Conservation (phyloP, 306 rosid species). For the Purshia tridentata region DNA sequence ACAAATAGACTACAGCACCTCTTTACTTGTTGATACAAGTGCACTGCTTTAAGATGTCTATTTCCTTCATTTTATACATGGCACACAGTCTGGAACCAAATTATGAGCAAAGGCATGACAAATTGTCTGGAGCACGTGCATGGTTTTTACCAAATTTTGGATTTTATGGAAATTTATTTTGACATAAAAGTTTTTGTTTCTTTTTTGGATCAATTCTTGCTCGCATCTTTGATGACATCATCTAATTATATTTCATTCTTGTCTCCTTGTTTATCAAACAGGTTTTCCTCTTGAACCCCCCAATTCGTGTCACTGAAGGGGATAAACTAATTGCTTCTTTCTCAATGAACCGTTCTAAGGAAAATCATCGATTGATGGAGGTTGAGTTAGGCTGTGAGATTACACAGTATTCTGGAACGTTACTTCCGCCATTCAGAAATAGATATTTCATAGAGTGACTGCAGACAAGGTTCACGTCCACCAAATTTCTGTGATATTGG, state of each 20-base stretch:
- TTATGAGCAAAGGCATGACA: not conserved
- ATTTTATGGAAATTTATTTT: not conserved
- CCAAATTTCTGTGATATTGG: constrained; percentile 22
- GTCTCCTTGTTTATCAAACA: constrained; percentile 30
- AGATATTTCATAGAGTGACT: constrained; percentile 82
- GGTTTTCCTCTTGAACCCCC: constrained; percentile 82
- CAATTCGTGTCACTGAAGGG: constrained; percentile 57
- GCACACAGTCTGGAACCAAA: constrained; percentile 1
- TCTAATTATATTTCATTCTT: not conserved
- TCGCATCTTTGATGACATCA: not conserved
- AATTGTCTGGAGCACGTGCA: not conserved
- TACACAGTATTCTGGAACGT: constrained; percentile 55
- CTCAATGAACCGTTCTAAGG: constrained; percentile 82
- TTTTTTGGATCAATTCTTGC: not conserved
- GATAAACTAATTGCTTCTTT: constrained; percentile 64
- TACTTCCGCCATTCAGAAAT: constrained; percentile 48
- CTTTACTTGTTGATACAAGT: not conserved
- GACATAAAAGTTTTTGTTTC: not conserved
- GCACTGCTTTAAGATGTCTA: not conserved
- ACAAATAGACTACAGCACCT: not conserved
- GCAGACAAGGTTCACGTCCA: constrained; percentile 11
- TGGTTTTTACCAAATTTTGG: not conserved
- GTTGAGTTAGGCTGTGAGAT: constrained; percentile 78
- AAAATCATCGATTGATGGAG: constrained; percentile 95
- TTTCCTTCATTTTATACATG: not conserved